These are phyloP conservation scores for Trichocomaceae sp. DNA, from an alignment of 2,329 filamentous ascomycete genomes.

Conservation along the genomic window DNA sequence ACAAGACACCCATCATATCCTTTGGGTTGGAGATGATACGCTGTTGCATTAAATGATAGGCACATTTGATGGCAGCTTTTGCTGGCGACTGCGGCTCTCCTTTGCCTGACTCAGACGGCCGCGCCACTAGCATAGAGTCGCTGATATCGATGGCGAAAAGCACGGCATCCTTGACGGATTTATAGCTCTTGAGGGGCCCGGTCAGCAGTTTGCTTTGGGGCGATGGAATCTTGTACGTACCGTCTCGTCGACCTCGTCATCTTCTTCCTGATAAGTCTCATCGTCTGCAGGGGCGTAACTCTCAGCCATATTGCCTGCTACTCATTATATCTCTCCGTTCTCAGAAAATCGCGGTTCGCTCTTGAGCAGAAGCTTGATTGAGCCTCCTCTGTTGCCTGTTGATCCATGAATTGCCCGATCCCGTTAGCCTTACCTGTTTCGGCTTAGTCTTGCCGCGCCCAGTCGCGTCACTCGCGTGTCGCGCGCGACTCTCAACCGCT, in stretches of 20 bases:
- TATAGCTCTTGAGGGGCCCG: conserved; percentile 60
- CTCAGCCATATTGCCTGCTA: conserved; percentile 30
- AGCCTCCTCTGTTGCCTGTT: conserved; percentile 16
- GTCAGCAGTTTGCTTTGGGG: neutral
- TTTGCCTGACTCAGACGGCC: conserved; percentile 61
- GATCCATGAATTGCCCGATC: too few relatives aligned
- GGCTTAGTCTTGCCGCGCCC: conserved; percentile 10
- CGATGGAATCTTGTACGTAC: conserved; percentile 21
- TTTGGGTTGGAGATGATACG: conserved; percentile 94
- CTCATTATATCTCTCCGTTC: neutral
- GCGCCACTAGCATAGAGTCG: conserved; percentile 70
- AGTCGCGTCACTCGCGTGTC: too few relatives aligned
- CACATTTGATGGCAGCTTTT: conserved; percentile 82
- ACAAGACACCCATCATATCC: conserved; percentile 92
- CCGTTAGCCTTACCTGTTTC: too few relatives aligned
- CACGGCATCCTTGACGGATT: conserved; percentile 93
- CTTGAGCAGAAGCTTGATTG: neutral
- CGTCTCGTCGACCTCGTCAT: conserved; percentile 42
- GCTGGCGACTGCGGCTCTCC: conserved; percentile 70
- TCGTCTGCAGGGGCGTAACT: conserved; percentile 33
- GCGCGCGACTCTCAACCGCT: too few relatives aligned
- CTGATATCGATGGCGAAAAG: conserved; percentile 92
- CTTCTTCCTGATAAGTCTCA: conserved; percentile 39
- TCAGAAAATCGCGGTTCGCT: neutral
- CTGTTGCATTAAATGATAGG: conserved; percentile 93